A percentile compares a stretch with the other conserved stretches of the same genome.
Evolutionary conservation across 768 basidiomycete species (phyloP).

Genomic region (Tricholoma saponaceum): DNA sequence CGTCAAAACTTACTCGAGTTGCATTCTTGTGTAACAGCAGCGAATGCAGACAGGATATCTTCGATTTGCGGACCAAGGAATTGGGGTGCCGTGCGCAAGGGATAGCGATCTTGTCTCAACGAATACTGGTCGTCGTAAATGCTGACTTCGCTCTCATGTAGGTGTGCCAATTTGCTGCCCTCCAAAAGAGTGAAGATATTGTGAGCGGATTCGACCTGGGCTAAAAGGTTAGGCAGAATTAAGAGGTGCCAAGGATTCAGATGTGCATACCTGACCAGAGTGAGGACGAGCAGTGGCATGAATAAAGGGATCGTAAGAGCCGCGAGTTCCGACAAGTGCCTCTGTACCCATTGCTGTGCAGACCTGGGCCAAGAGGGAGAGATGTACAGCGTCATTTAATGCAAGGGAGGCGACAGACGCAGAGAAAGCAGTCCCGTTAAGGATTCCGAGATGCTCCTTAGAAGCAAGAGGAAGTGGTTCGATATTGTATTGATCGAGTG

Average conservation of each 20-base stretch:
- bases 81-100: slow-evolving; percentile 68
- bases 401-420: slow-evolving; percentile 71
- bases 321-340: slow-evolving; percentile 63
- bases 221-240: not conserved
- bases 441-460: slow-evolving; percentile 66
- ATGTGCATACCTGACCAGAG: slow-evolving; percentile 59
- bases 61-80: slow-evolving; percentile 80
- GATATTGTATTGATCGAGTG: slow-evolving; percentile 48
- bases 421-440: slow-evolving; percentile 76
- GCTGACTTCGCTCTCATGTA: slow-evolving; percentile 59
- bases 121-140: slow-evolving; percentile 64
- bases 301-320: slow-evolving; percentile 67
- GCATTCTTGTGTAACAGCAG: slow-evolving; percentile 63
- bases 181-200: slow-evolving; percentile 59
- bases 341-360: slow-evolving; percentile 81
- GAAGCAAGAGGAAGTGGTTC: slow-evolving; percentile 56
- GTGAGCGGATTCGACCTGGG: slow-evolving; percentile 58
- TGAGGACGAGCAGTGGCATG: slow-evolving; percentile 73
- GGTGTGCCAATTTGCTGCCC: slow-evolving; percentile 55
- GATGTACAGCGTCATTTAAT: slow-evolving; percentile 63
- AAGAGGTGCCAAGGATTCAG: not conserved
- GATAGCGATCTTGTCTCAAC: slow-evolving; percentile 72
- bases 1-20: slow-evolving; percentile 60
- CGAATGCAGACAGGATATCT: slow-evolving; percentile 60
- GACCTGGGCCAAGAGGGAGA: slow-evolving; percentile 60